phyloP scores from a whole-genome alignment of 345 rosid genomes.

The Arabidopsis suecica region DNA sequence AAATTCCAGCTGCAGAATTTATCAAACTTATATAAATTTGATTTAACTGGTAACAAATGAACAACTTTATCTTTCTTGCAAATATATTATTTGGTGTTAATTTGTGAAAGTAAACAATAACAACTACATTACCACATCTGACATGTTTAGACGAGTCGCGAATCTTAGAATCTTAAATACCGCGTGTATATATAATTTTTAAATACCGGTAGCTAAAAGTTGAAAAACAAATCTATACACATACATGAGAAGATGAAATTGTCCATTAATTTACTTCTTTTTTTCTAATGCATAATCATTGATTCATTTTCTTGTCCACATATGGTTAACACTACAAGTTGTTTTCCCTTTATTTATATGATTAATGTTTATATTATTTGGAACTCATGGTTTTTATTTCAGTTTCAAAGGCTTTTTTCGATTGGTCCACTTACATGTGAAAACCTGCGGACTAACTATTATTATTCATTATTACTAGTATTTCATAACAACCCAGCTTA shows the following conservation, averaged over 20 bases:
- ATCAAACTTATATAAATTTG: background rate
- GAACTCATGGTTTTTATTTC: conserved; percentile 7
- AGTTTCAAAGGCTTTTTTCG: conserved; percentile 29
- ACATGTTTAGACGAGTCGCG: conserved; percentile 12
- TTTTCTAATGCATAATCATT: conserved; percentile 23
- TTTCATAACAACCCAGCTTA: conserved; percentile 33
- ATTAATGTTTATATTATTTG: conserved; percentile 11
- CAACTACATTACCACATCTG: conserved; percentile 10
- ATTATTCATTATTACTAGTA: background rate
- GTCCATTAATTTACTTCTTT: background rate
- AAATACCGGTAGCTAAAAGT: background rate
- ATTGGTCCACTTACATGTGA: conserved; percentile 48
- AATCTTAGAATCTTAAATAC: conserved; percentile 1
- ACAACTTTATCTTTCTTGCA: background rate
- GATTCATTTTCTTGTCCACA: conserved; percentile 24
- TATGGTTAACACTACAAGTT: conserved; percentile 12
- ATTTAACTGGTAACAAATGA: background rate
- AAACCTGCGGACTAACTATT: conserved; percentile 27
- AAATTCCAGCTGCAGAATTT: background rate
- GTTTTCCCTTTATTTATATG: conserved; percentile 1
- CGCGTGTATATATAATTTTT: background rate
- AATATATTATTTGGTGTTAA: background rate
- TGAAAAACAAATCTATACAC: background rate
- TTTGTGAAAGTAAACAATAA: background rate
- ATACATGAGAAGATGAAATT: background rate